Base-by-base conservation (phyloP, 1,139 yeast species). In the Yamadazyma epiphylla region DNA sequence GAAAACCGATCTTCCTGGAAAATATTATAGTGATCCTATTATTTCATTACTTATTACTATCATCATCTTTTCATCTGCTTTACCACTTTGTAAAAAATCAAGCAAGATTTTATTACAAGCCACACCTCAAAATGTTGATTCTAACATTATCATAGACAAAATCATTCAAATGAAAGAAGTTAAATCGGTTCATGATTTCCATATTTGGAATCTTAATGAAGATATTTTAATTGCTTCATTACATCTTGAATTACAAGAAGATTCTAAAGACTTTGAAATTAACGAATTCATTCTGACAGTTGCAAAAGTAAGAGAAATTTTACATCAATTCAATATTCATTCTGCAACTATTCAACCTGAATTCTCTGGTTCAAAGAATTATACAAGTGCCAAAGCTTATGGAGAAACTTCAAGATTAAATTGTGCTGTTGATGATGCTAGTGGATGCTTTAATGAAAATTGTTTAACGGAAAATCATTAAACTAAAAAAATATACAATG, bases 291-390 rank as follows among this genome's bases (percentile, higher is more conserved):
- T 82, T 41, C 59, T 64, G n/a, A 73, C 85, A 29, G 95, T 95
- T 5, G 69, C 78, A 30, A 75, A 76, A 37, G 91, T 91, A 33
- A 77, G 95, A 51, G 76, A 76, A 32, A 79, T 89, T 30, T 71
- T 91, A 52, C 95, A 86, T 46, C 77, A 72, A 20, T 84, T 79
- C 51, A 96, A 96, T 22, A 81, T 91, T 38, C 95, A 88, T 48
- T 83, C 94, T 24, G 95, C 94, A 13, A 91, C 98, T 1, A 89
- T 91, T 29, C 98, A 91, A 58, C 97, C 96, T 0, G 96, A 89
- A 60, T 88, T 67, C 39, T 37, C 47, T 23, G 31, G 31, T 19
- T 27, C 28, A 8, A 26, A 21, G n/a, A 22, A 21, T 17, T 19
- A 24, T 12, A 37, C 36, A 26, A 39, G 39, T 22, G 42, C 46